Base-by-base conservation (phyloP, 495 filamentous ascomycete species). In the Penicillium salamii region DNA sequence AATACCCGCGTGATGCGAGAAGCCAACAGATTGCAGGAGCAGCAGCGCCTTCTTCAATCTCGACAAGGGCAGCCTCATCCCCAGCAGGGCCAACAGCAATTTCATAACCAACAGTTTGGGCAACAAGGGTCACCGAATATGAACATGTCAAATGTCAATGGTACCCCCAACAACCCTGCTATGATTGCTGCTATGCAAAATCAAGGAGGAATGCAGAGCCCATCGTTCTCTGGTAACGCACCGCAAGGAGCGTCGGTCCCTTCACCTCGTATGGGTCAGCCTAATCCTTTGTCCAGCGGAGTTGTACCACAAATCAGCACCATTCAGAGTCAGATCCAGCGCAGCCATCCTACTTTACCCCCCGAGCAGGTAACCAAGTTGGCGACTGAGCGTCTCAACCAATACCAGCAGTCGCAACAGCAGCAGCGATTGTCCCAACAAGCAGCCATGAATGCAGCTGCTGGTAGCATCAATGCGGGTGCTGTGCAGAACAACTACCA, bases 361-460 rank as follows among this genome's bases (percentile, higher is more conserved):
- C 68, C 74, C 0, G 83, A 88, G 29, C 76, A 82, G 52, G 74
- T 86, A 20, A 78, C 69, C 45, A 78, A 81, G 40, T 53, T 87
- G 41, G 80, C 84, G 4, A 82, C 76, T 7, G 79, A 86, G n/a
- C 72, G 79, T 48, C 58, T 87, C 12, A 70, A 77, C 58, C 65
- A 72, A 52, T 67, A 76, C 39, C 77, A 70, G 67, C 78, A 82
- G 42, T 71, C 74, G 53, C 77, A 70, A 68, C 78, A 26, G 8
- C n/a, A 82, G 45, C 73, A 76, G 50, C 74, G 70, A 49, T 72
- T 80, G 53, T 70, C 72, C 3, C 79, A 65, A 29, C 61, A 81
- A 53, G 72, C 75, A 5, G 85, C 87, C 2, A 85, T 89, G 78
- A 82, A 78, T 66, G 80, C 84, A 9, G 83, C 83, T 15, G 81